phyloP scores from a whole-genome alignment of 345 rosid genomes.

The Leavenworthia alabamica region DNA sequence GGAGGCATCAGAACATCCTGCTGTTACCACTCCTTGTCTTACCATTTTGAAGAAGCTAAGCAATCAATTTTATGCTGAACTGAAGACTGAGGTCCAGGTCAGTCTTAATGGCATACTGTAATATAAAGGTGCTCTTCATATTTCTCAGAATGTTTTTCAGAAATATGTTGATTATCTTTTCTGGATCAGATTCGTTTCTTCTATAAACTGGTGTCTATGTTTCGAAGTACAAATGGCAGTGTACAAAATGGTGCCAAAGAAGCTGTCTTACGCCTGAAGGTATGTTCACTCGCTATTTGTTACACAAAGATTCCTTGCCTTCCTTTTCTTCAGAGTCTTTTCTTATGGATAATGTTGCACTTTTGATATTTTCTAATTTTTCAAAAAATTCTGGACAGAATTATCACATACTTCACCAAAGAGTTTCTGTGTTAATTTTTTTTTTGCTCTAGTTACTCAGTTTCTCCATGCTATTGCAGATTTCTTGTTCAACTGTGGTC shows the following conservation, averaged over 20 bases:
- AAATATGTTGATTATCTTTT: constrained; percentile 14
- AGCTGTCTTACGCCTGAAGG: constrained; percentile 69
- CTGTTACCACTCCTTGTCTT: constrained; percentile 51
- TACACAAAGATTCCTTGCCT: neutral
- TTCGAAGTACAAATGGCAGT: constrained; percentile 44
- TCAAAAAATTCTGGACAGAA: neutral
- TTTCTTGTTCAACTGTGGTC: constrained; percentile 49
- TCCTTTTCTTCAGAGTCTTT: neutral
- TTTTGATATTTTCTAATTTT: neutral
- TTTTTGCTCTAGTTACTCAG: neutral
- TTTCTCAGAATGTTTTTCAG: neutral
- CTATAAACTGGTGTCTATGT: constrained; percentile 50
- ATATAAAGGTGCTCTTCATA: neutral
- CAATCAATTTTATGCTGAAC: constrained; percentile 38
- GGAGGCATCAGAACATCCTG: constrained; percentile 50
- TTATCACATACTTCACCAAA: neutral
- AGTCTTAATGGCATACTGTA: constrained; percentile 13
- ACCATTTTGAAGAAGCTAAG: constrained; percentile 59
- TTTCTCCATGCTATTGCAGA: constrained; percentile 41
- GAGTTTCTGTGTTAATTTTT: constrained; percentile 2
- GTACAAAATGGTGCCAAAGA: constrained; percentile 68
- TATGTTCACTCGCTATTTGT: constrained; percentile 25
- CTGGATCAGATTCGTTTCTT: constrained; percentile 60
- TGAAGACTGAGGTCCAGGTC: constrained; percentile 69
- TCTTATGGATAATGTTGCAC: neutral